Conservation (phyloP, 208 protist genomes). For the Wallacemonas sp. region DNA sequence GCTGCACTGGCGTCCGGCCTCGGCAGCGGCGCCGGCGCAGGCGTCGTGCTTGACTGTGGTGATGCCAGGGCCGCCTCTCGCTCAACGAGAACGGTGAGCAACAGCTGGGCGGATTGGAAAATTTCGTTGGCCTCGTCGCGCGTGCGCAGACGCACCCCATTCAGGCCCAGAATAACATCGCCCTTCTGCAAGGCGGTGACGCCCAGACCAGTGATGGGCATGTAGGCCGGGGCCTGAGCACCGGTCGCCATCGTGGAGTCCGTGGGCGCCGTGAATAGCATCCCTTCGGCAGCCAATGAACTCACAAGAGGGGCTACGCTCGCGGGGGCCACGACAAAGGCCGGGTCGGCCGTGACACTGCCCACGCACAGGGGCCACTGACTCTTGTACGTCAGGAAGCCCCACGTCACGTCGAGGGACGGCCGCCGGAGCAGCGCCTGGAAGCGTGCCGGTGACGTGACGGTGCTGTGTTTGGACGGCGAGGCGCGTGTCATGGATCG, state of each 20-base stretch:
- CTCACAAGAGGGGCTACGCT: not conserved
- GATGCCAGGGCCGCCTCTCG: slow-evolving; percentile 5
- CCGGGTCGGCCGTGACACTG: not conserved
- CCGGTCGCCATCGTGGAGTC: not conserved
- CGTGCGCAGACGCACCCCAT: slow-evolving; percentile 21
- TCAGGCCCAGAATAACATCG: slow-evolving; percentile 39
- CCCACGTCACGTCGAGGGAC: not conserved
- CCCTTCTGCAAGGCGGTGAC: slow-evolving; percentile 17
- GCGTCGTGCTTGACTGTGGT: not conserved
- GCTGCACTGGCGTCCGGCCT: not conserved
- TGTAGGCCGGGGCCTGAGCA: not conserved
- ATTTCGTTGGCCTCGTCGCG: slow-evolving; percentile 27
- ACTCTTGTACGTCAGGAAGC: slow-evolving; percentile 20
- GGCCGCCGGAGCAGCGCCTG: slow-evolving; percentile 8
- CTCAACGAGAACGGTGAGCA: slow-evolving; percentile 21
- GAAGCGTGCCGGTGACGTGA: not conserved
- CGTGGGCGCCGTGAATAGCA: slow-evolving; percentile 3
- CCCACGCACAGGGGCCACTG: slow-evolving; percentile 14
- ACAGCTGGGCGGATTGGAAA: slow-evolving; percentile 17
- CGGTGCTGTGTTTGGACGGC: not conserved
- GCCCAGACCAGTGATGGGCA: not conserved
- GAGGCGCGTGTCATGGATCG: not conserved
- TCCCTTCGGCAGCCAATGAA: not conserved
- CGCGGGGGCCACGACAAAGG: not conserved
- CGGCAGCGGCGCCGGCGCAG: not conserved